phyloP scores from a whole-genome alignment of 371 early-diverging fungal species.

The Syncephalastrum racemosum region DNA sequence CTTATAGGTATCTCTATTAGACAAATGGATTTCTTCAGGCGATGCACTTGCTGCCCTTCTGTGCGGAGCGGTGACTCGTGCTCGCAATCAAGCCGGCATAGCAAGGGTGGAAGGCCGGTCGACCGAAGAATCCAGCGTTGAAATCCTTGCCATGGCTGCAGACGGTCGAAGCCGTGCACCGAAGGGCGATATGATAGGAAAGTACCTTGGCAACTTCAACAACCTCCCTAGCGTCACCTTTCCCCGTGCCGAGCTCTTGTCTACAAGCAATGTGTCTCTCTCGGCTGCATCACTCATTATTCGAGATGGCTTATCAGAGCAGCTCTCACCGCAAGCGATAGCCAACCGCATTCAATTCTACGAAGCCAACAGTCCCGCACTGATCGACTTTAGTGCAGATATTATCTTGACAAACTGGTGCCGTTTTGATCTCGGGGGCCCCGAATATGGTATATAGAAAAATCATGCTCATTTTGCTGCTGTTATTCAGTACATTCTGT shows the following conservation, averaged over 20 bases:
- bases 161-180: constrained; percentile 41
- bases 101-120: constrained; percentile 36
- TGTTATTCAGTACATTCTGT: no score
- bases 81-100: constrained; percentile 28
- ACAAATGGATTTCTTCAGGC: constrained; percentile 44
- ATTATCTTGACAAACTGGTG: constrained; percentile 47
- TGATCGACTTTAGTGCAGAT: constrained; percentile 38
- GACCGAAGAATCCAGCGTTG: constrained; percentile 17
- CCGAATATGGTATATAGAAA: constrained; percentile 8
- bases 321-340: constrained; percentile 35
- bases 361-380: constrained; percentile 19
- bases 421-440: constrained; percentile 39
- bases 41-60: constrained; percentile 41
- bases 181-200: constrained; percentile 26
- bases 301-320: constrained; percentile 21
- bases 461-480: no score
- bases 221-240: constrained; percentile 24
- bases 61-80: constrained; percentile 37
- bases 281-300: constrained; percentile 38
- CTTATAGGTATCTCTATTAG: constrained; percentile 20
- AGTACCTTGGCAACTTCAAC: constrained; percentile 47
- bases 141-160: constrained; percentile 40
- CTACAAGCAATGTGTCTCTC: constrained; percentile 20
- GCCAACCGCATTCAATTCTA: constrained; percentile 37
- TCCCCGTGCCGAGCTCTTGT: constrained; percentile 29